Percentiles rank a stretch among this genome's conserved stretches.
Conservation (phyloP, 2,329 filamentous ascomycete species). For the Cryphonectria nitschkei region DNA sequence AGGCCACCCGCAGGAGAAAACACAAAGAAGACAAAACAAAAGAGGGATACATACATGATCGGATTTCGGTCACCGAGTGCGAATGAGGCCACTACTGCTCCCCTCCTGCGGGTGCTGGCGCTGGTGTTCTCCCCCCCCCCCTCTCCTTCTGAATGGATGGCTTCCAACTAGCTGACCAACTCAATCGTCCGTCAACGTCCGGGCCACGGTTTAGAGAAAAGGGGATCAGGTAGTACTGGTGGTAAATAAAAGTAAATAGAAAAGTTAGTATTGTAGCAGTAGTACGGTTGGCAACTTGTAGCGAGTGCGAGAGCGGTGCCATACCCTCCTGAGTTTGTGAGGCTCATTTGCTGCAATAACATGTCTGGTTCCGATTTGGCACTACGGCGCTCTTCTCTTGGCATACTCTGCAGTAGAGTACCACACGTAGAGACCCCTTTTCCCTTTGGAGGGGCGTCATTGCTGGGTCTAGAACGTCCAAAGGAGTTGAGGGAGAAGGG, state of each 20-base stretch:
- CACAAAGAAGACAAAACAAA: not conserved
- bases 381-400: not conserved
- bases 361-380: not conserved
- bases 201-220: not conserved
- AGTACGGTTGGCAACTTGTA: not conserved
- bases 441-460: not conserved
- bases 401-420: not conserved
- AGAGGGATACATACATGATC: not conserved
- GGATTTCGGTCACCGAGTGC: conserved; percentile 15
- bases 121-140: not conserved
- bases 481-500: not conserved
- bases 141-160: not conserved
- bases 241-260: too few relatives aligned
- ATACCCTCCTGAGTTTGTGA: not conserved
- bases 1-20: too few relatives aligned
- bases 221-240: not conserved
- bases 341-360: not conserved
- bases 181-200: not conserved
- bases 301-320: conserved; percentile 1
- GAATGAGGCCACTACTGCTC: not conserved
- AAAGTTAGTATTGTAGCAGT: too few relatives aligned
- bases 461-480: not conserved
- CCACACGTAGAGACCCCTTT: not conserved
- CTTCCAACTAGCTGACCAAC: not conserved
- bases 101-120: not conserved